A percentile compares a stretch with the other conserved stretches of the same genome.
phyloP scores from a whole-genome alignment of 352 stramenopile genomes.

The Peronospora farinosa region DNA sequence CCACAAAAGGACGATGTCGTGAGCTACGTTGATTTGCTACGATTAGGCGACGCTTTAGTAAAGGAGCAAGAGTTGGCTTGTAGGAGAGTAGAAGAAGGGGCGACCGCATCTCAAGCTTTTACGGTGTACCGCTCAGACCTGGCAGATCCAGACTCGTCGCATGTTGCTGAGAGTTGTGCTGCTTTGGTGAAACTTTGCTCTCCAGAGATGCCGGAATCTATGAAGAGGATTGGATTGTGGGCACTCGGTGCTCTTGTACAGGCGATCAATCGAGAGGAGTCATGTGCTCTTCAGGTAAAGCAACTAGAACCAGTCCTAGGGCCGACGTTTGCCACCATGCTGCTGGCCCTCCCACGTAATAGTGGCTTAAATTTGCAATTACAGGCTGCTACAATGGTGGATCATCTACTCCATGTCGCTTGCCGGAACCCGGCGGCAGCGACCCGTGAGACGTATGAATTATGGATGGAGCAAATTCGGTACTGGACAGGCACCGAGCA shows the following conservation, averaged over 20 bases:
- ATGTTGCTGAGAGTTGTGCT: conserved; percentile 14
- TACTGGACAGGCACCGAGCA: conserved; percentile 30
- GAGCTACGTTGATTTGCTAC: conserved; percentile 42
- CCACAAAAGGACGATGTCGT: conserved; percentile 29
- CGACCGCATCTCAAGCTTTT: conserved; percentile 12
- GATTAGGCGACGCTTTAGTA: conserved; percentile 37
- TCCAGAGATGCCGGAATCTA: conserved; percentile 43
- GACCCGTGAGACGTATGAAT: conserved; percentile 40
- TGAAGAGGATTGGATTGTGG: conserved; percentile 45
- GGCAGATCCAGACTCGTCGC: conserved; percentile 8
- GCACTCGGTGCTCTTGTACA: conserved; percentile 35
- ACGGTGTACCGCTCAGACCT: conserved; percentile 14
- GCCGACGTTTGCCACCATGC: conserved; percentile 26
- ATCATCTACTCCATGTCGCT: conserved; percentile 42
- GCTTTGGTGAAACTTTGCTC: conserved; percentile 45
- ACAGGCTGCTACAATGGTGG: conserved; percentile 39
- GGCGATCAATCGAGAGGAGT: conserved; percentile 19
- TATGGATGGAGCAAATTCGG: conserved; percentile 59
- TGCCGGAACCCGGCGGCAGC: conserved; percentile 31
- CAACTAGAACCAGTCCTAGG: conserved; percentile 37
- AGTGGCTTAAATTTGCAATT: conserved; percentile 32
- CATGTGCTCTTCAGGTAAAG: conserved; percentile 8
- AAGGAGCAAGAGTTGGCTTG: conserved; percentile 25
- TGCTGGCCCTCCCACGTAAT: conserved; percentile 38
- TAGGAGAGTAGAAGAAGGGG: conserved; percentile 12